Evolutionary conservation across 345 rosid genomes (phyloP).

Genomic region (Syzygium jambos): DNA sequence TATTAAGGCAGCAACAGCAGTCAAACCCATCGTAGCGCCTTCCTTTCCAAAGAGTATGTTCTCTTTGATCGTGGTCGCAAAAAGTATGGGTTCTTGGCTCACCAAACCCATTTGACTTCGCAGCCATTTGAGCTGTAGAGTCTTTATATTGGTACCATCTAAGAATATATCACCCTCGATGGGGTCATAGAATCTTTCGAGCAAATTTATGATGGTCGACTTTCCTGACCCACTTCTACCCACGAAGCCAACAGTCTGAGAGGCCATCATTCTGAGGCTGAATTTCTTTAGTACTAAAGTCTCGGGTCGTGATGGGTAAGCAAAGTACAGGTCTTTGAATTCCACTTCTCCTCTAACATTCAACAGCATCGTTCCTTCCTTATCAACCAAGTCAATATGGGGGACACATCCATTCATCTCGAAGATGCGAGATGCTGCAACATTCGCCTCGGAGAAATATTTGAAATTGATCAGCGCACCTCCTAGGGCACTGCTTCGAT

Average conservation of each 20-base stretch:
- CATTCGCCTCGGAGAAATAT: constrained; percentile 7
- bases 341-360: constrained; percentile 11
- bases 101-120: constrained; percentile 13
- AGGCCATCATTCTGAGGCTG: constrained; percentile 19
- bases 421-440: constrained; percentile 1
- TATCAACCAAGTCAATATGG: background rate
- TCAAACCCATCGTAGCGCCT: constrained; percentile 11
- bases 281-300: constrained; percentile 22
- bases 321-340: constrained; percentile 4
- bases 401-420: constrained; percentile 15
- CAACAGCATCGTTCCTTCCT: background rate
- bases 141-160: constrained; percentile 17
- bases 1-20: too few relatives aligned
- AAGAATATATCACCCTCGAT: constrained; percentile 20
- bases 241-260: constrained; percentile 30
- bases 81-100: constrained; percentile 23
- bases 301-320: constrained; percentile 35
- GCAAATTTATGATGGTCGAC: constrained; percentile 29
- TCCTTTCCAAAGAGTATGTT: constrained; percentile 18
- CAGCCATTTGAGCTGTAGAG: constrained; percentile 6
- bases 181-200: constrained; percentile 41
- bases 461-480: constrained; percentile 6
- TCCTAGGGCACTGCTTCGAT: constrained; percentile 10
- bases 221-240: constrained; percentile 45
- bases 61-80: constrained; percentile 14